These are phyloP conservation scores for Aspergillus fructus DNA, from an alignment of 2,329 filamentous ascomycete species.

Conservation along the genomic window DNA sequence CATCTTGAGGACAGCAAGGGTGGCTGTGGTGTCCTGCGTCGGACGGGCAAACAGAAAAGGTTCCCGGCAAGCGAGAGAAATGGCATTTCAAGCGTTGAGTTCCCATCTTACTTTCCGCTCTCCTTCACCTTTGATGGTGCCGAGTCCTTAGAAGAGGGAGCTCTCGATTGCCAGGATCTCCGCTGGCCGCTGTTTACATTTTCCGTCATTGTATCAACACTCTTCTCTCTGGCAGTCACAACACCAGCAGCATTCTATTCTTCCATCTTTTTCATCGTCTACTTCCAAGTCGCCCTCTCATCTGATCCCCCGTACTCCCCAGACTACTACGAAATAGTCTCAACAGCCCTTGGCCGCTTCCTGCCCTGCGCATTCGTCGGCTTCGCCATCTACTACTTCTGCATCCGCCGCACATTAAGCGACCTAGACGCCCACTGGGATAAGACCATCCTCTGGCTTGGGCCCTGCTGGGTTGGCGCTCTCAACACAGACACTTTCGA, in stretches of 20 bases:
- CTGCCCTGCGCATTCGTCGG: conserved; percentile 60
- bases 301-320: conserved; percentile 58
- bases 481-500: conserved; percentile 65
- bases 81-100: conserved; percentile 54
- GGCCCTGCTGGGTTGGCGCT: conserved; percentile 60
- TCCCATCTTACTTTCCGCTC: conserved; percentile 58
- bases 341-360: conserved; percentile 56
- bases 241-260: conserved; percentile 57
- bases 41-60: conserved; percentile 51
- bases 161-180: conserved; percentile 51
- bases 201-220: conserved; percentile 53
- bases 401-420: conserved; percentile 49
- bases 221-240: conserved; percentile 58
- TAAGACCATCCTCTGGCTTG: conserved; percentile 62
- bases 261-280: conserved; percentile 55
- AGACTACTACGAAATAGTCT: conserved; percentile 56
- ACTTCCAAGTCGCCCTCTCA: conserved; percentile 60
- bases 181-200: conserved; percentile 59
- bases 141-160: conserved; percentile 15
- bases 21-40: conserved; percentile 56
- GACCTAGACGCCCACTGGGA: conserved; percentile 58
- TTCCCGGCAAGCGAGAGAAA: conserved; percentile 49
- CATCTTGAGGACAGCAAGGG: conserved; percentile 54
- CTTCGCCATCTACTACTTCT: conserved; percentile 57
- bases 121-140: conserved; percentile 55